A percentile compares a stretch with the other conserved stretches of the same genome.
Evolutionary conservation across 148 eudicot species (phyloP).

Genomic region (Euryodendron excelsum): DNA sequence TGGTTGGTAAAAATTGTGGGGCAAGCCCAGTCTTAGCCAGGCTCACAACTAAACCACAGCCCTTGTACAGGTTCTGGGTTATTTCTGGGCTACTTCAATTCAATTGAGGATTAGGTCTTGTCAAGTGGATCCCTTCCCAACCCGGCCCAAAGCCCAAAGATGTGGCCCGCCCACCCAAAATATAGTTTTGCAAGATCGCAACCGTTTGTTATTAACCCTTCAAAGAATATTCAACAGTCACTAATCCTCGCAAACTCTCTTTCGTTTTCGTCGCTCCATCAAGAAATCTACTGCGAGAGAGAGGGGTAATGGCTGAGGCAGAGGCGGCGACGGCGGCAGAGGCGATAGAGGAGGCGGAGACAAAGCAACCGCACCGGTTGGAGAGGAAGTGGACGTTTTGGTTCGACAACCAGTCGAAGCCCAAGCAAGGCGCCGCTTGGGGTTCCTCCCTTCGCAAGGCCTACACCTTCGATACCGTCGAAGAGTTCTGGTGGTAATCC

Average conservation of each 20-base stretch:
- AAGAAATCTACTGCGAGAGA: neutral
- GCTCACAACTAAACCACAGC: too few relatives aligned
- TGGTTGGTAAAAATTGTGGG: too few relatives aligned
- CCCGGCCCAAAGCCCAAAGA: too few relatives aligned
- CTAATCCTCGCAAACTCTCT: neutral
- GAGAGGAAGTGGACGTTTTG: conserved; percentile 94
- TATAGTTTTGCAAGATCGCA: too few relatives aligned
- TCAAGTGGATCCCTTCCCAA: too few relatives aligned
- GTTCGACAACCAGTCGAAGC: conserved; percentile 81
- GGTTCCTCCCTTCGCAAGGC: conserved; percentile 66
- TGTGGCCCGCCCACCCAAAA: too few relatives aligned
- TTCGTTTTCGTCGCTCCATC: neutral
- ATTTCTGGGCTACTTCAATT: too few relatives aligned
- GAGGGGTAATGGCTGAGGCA: conserved; percentile 15
- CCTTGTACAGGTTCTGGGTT: too few relatives aligned
- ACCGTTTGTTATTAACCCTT: too few relatives aligned
- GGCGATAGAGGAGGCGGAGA: conserved; percentile 24
- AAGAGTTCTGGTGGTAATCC: conserved; percentile 91
- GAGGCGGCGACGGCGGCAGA: conserved; percentile 25
- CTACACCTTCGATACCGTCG: conserved; percentile 82
- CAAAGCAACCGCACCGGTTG: conserved; percentile 55
- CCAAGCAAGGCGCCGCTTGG: conserved; percentile 95
- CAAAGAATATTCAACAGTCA: too few relatives aligned
- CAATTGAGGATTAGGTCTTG: too few relatives aligned
- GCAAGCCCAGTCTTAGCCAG: too few relatives aligned